Evolutionary conservation across 1,284 basidiomycete genomes (phyloP).

Genomic region (Cystobasidium sp.): DNA sequence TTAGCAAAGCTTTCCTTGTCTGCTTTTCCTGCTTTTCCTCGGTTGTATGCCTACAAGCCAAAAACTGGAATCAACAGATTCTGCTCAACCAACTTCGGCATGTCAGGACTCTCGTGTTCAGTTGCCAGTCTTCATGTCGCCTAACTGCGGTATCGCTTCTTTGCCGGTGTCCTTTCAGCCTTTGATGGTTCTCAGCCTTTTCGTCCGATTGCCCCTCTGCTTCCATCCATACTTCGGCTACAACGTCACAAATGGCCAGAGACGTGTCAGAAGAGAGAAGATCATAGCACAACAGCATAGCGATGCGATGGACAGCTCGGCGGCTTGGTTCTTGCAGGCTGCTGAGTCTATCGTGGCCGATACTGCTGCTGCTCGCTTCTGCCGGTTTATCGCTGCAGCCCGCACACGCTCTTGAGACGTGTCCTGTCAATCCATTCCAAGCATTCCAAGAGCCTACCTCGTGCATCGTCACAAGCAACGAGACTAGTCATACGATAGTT

Average conservation of each 20-base stretch:
- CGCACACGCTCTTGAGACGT: conserved; percentile 11
- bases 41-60: neutral
- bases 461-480: neutral
- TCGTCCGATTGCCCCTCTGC: too few relatives aligned
- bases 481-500: neutral
- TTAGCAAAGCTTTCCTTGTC: too few relatives aligned
- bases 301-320: conserved; percentile 5
- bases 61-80: neutral
- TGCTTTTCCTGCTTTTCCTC: too few relatives aligned
- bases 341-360: neutral
- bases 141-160: too few relatives aligned
- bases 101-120: neutral
- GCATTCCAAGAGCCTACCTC: conserved; percentile 8
- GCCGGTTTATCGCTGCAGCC: neutral
- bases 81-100: neutral
- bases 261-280: neutral
- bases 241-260: neutral
- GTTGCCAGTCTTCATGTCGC: too few relatives aligned
- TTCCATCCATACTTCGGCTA: neutral
- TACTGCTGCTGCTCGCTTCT: conserved; percentile 8
- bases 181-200: too few relatives aligned
- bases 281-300: neutral
- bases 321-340: neutral
- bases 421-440: conserved; percentile 10
- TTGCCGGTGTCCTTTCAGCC: too few relatives aligned